Evolutionary conservation across 2,329 filamentous ascomycete species (phyloP).

Genomic region (Lasiodiplodia citricola): DNA sequence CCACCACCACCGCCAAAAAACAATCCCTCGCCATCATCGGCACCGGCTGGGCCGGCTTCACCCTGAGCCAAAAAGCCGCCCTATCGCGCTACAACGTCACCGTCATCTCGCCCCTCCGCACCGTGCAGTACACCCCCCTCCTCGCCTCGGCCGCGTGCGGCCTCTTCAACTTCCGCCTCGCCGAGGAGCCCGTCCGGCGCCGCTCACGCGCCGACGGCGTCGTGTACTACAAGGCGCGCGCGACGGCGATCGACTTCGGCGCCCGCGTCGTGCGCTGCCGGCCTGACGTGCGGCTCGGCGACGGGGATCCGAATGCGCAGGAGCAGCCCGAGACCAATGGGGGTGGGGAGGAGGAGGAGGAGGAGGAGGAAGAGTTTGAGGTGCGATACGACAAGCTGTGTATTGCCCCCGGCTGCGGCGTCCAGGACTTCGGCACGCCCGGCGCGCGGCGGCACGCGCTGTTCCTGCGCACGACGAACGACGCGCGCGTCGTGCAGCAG

Average conservation of each 20-base stretch:
- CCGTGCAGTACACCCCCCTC: conserved; percentile 52
- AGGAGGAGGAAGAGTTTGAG: conserved; percentile 36
- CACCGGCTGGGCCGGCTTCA: conserved; percentile 50
- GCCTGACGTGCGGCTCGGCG: background rate
- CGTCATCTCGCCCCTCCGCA: conserved; percentile 51
- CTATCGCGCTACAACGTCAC: conserved; percentile 47
- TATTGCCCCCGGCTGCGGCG: conserved; percentile 49
- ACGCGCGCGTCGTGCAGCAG: conserved; percentile 43
- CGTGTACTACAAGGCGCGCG: conserved; percentile 49
- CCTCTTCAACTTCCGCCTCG: conserved; percentile 53
- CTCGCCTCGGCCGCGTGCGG: conserved; percentile 50
- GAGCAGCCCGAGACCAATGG: background rate
- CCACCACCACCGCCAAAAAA: background rate
- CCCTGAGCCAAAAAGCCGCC: conserved; percentile 44
- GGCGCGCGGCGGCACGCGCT: conserved; percentile 47
- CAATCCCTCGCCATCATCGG: conserved; percentile 42
- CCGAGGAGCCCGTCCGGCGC: conserved; percentile 52
- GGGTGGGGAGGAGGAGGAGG: background rate
- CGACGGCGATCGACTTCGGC: conserved; percentile 46
- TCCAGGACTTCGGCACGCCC: conserved; percentile 48
- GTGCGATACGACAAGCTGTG: conserved; percentile 51
- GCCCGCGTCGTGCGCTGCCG: conserved; percentile 44
- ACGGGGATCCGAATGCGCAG: background rate
- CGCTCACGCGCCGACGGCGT: conserved; percentile 33
- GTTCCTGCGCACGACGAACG: conserved; percentile 46